Percentiles rank a stretch among this genome's conserved stretches.
Evolutionary conservation across 192 early-diverging fungal genomes (phyloP).

Genomic region (Podila minutissima): DNA sequence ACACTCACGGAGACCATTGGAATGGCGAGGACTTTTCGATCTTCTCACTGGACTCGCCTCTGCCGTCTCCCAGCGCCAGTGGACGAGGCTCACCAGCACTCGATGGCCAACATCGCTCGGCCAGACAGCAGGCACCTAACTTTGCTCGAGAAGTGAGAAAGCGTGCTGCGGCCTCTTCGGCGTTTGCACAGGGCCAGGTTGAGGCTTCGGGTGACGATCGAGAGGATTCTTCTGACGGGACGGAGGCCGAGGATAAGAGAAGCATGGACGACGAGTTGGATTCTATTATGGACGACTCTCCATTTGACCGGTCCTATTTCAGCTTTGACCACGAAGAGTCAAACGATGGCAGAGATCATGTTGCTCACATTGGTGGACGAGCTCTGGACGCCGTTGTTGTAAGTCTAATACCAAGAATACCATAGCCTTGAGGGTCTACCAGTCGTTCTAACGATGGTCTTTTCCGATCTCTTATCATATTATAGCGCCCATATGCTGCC

Average conservation of each 20-base stretch:
- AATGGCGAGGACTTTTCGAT: conserved; percentile 89
- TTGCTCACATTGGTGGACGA: conserved; percentile 76
- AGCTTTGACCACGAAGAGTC: conserved; percentile 35
- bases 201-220: conserved; percentile 23
- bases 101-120: conserved; percentile 5
- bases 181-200: conserved; percentile 38
- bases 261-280: conserved; percentile 5
- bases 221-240: neutral
- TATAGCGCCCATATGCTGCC: conserved; percentile 79
- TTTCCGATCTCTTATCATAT: neutral
- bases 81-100: neutral
- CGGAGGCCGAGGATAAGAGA: neutral
- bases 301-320: conserved; percentile 45
- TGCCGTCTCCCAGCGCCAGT: neutral
- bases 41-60: conserved; percentile 56
- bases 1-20: conserved; percentile 85
- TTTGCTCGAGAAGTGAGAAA: conserved; percentile 44
- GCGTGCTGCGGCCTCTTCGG: conserved; percentile 25
- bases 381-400: conserved; percentile 82
- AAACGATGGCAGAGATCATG: conserved; percentile 51
- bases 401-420: conserved; percentile 7
- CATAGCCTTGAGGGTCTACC: neutral
- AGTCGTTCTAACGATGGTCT: neutral
- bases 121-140: conserved; percentile 30
- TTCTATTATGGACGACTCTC: conserved; percentile 15